phyloP scores from a whole-genome alignment of 2,329 filamentous ascomycete genomes.

The Cladophialophora exuberans region DNA sequence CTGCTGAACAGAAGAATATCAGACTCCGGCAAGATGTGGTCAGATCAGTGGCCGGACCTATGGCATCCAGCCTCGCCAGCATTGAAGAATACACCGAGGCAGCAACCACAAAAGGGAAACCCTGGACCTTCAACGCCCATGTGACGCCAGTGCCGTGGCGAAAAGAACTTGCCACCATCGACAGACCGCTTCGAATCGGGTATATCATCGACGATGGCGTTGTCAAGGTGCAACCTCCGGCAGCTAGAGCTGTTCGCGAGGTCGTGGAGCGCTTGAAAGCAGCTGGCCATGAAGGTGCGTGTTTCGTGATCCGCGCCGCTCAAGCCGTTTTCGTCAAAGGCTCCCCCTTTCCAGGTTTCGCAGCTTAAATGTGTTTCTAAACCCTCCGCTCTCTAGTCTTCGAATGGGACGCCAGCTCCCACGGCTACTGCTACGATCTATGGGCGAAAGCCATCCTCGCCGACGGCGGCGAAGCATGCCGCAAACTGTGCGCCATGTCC shows the following conservation, averaged over 20 bases:
- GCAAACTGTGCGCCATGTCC: slow-evolving; percentile 31
- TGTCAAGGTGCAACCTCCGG: slow-evolving; percentile 67
- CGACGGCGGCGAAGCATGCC: slow-evolving; percentile 39
- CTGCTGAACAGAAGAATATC: not conserved
- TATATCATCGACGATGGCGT: slow-evolving; percentile 68
- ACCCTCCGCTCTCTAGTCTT: slow-evolving; percentile 42
- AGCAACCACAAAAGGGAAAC: slow-evolving; percentile 43
- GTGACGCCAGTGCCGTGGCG: slow-evolving; percentile 60
- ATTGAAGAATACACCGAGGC: slow-evolving; percentile 46
- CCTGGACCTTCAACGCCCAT: slow-evolving; percentile 59
- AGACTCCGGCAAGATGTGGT: slow-evolving; percentile 40
- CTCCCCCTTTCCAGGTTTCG: too few relatives aligned
- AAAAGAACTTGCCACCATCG: slow-evolving; percentile 44
- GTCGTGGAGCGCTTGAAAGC: slow-evolving; percentile 53
- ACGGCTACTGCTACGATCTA: slow-evolving; percentile 36
- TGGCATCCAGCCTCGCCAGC: slow-evolving; percentile 57
- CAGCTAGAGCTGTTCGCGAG: slow-evolving; percentile 53
- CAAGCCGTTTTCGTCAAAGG: too few relatives aligned
- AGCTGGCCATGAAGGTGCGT: slow-evolving; percentile 51
- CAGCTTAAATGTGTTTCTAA: not conserved
- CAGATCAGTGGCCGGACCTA: slow-evolving; percentile 62
- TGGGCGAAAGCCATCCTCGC: slow-evolving; percentile 40
- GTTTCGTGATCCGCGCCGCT: too few relatives aligned
- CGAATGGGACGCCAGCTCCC: slow-evolving; percentile 37
- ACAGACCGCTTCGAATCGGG: slow-evolving; percentile 54